Conservation (phyloP, 2,329 filamentous ascomycete genomes). For the Penicillium hordei region DNA sequence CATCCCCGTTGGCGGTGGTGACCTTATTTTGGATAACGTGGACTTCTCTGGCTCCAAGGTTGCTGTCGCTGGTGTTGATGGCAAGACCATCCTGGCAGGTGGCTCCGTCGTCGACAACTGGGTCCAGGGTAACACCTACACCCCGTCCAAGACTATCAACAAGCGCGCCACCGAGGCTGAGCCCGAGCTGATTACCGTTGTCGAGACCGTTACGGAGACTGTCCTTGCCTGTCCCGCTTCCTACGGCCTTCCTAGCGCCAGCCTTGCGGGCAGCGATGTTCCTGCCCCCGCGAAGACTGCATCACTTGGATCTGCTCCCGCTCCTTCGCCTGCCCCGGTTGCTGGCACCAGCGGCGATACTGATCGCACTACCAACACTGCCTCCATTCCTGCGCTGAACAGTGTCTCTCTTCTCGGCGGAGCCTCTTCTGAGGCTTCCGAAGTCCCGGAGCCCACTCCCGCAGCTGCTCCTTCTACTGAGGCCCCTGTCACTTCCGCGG, state of each 20-base stretch:
- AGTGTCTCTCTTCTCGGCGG: slow-evolving; percentile 13
- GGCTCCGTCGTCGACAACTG: slow-evolving; percentile 69
- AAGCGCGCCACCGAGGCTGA: slow-evolving; percentile 30
- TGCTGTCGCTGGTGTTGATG: slow-evolving; percentile 62
- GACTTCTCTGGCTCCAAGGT: slow-evolving; percentile 71
- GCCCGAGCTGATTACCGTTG: slow-evolving; percentile 22
- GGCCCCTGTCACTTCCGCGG: slow-evolving; percentile 6
- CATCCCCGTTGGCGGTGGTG: slow-evolving; percentile 70
- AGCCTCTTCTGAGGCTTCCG: neutral
- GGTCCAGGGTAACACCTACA: slow-evolving; percentile 77
- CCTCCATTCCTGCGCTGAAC: slow-evolving; percentile 11
- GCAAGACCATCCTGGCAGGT: slow-evolving; percentile 65
- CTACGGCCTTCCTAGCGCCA: neutral
- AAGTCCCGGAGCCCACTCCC: slow-evolving; percentile 9
- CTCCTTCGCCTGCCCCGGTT: slow-evolving; percentile 3
- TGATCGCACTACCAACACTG: neutral
- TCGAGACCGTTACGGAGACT: slow-evolving; percentile 31
- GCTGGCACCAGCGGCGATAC: neutral
- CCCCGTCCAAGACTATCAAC: slow-evolving; percentile 24
- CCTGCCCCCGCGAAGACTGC: slow-evolving; percentile 4
- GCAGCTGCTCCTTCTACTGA: slow-evolving; percentile 10
- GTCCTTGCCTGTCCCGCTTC: slow-evolving; percentile 24
- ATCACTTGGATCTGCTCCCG: neutral
- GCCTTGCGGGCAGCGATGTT: slow-evolving; percentile 8
- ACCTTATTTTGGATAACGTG: slow-evolving; percentile 83